These are phyloP conservation scores for Mrakia gelida DNA, from an alignment of 768 basidiomycete species.

Conservation along the genomic window DNA sequence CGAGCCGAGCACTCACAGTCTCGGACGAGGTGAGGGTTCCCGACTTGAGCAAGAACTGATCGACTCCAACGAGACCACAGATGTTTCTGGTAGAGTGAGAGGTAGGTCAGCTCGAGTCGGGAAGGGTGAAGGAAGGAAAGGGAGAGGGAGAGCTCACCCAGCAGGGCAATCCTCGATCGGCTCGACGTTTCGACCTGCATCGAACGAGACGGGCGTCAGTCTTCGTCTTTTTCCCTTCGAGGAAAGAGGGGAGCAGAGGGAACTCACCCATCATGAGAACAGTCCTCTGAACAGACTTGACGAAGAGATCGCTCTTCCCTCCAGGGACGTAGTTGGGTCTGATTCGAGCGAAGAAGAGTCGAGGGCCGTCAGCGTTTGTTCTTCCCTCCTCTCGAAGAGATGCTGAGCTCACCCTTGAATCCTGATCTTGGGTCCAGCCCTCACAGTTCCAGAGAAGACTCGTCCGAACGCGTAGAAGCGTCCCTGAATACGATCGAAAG, in stretches of 20 bases:
- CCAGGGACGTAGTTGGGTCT: conserved; percentile 92
- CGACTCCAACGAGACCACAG: conserved; percentile 96
- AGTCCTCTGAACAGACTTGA: conserved; percentile 97
- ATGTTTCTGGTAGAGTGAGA: conserved; percentile 63
- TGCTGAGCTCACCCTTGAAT: conserved; percentile 66
- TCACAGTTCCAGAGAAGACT: conserved; percentile 98
- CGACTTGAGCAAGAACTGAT: conserved; percentile 99
- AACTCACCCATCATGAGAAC: conserved; percentile 88
- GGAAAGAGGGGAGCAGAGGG: no score
- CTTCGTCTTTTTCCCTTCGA: no score
- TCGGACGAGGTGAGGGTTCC: conserved; percentile 97
- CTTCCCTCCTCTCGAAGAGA: neutral
- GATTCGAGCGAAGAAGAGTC: neutral
- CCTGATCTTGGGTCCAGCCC: conserved; percentile 94
- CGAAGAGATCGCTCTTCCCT: conserved; percentile 95
- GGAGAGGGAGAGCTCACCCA: conserved; percentile 41
- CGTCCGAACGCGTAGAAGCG: conserved; percentile 99
- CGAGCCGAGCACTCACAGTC: conserved; percentile 48
- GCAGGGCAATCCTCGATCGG: conserved; percentile 99
- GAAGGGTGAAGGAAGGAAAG: neutral
- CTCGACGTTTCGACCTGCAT: conserved; percentile 75
- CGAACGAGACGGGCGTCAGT: no score
- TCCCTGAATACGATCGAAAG: conserved; percentile 48
- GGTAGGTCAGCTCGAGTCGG: neutral
- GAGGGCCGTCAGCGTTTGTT: neutral